Base-by-base conservation (phyloP, 2,329 filamentous ascomycete genomes). In the Phoma sp. region DNA sequence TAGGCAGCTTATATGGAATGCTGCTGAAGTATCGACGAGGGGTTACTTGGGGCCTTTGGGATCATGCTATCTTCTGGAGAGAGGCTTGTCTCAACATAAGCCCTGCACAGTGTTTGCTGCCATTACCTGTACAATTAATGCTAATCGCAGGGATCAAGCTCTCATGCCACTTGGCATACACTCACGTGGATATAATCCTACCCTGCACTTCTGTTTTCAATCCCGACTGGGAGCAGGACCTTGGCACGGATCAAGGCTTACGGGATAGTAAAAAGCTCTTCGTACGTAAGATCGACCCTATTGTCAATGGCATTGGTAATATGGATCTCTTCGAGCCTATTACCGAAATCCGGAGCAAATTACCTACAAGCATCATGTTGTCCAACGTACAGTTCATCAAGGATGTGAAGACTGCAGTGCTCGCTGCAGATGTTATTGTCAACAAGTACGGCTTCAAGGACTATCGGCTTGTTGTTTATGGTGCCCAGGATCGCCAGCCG, bases 361-460 rank as follows among this genome's bases (percentile, higher is more conserved):
- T 77, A 18, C 85, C 85, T 2, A 88, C 85, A 0, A 85, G 87
- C 2, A 85, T 84, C 21, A 88, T 88, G 85, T 69, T 88, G 42
- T 87, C 85, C 18, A 85, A 88, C 57, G 78, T 84, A 3, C 82
- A 83, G 70, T 82, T 81, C 55, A 74, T 74, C 57, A 88, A 88
- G 67, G 85, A 87, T 57, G 85, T 88, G 71, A 87, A 87, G 69
- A 87, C 81, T 2, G 85, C 85, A 3, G 79, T 88, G 20, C 75
- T 87, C 5, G 84, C 85, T 6, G 85, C 85, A 1, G 85, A 88
- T 61, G 82, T 88, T 57, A 87, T 88, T 57, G 81, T 87, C 59
- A 87, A 88, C 65, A 80, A 84, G 61, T 87, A 82, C 79, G 84
- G 85, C n/a, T 87, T 88, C 71, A 81, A 78, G 34, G 84, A 87